Evolutionary conservation across 2,329 filamentous ascomycete species (phyloP), one percentile per base, ranked within the genome.

Genomic region (Ascochyta koolunga): DNA sequence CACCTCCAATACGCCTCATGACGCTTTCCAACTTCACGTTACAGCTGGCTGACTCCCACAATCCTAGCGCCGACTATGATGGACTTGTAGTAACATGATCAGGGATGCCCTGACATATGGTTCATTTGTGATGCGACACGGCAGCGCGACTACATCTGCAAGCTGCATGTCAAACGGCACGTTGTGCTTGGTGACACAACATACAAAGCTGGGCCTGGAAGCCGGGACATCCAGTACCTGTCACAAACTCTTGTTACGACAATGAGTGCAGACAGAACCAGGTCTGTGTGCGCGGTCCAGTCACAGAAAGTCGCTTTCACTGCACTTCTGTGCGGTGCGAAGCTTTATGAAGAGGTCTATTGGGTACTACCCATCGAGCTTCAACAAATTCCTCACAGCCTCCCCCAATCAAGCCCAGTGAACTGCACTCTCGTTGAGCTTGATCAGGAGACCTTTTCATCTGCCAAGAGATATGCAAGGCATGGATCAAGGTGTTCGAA

Each of bases 1-100:
- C 9, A 47, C 53, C 42, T 41, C 46, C 53, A 56, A 56, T 56
- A 56, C 41, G 53, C 53, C 53, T 56, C 53, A 21, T 29, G 53
- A 46, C 53, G 47, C 41, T 47, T 50, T 50, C 5, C 32, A 36
- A 16, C 51, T 32, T 54, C 31, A 50, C 24, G 45, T 54, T 50
- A 46, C 51, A 54, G 51, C 49, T 37, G 51, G 51, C 51, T 54
- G 45, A 25, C 31, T 32, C 42, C 45, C 41, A 24, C 46, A 46
- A 45, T 16, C 27, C 29, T 40, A 45, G 36, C 51, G 45, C 36
- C 33, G 24, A 41, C 35, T 25, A 37, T 41, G 36, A n/a, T 37
- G 37, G 31, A 25, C 24, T 16, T 40, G 40, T 48, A 37, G 51
- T 54, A 54, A 50, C 46, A 24, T 54, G 10, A 37, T 31, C 51